These are phyloP conservation scores for Talaromyces verruculosus DNA, from an alignment of 2,329 filamentous ascomycete species.

Conservation along the genomic window DNA sequence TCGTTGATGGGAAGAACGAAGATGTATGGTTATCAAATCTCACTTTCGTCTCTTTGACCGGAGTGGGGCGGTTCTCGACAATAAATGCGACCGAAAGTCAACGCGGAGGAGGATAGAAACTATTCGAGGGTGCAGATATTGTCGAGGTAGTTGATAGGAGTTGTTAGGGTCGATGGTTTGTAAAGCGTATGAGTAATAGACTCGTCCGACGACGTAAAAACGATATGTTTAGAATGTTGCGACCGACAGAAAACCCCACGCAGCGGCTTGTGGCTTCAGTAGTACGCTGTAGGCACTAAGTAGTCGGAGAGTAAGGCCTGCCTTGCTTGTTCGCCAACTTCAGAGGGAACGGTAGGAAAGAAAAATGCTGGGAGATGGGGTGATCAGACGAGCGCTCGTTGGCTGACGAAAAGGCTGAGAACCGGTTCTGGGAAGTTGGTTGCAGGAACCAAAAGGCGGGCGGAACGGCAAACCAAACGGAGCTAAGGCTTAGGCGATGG, in stretches of 20 bases:
- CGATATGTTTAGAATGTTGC: neutral
- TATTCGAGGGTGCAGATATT: neutral
- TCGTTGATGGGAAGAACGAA: neutral
- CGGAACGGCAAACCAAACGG: conserved; percentile 3
- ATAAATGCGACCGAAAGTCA: neutral
- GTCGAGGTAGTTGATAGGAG: neutral
- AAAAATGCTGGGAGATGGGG: neutral
- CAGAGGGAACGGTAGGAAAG: neutral
- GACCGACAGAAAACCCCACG: neutral
- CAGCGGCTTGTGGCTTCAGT: neutral
- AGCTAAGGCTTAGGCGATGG: conserved; percentile 13
- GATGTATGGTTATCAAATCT: neutral
- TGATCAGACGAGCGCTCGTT: conserved; percentile 18
- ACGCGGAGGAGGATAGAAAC: neutral
- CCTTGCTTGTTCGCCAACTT: neutral
- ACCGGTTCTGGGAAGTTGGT: conserved; percentile 19
- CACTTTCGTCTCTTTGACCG: neutral
- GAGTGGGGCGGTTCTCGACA: neutral
- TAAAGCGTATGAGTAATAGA: neutral
- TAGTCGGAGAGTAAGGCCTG: neutral
- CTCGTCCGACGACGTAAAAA: neutral
- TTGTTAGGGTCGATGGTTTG: neutral
- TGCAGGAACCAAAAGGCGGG: conserved; percentile 10
- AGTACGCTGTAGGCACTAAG: neutral
- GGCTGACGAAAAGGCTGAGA: conserved; percentile 15